Base-by-base conservation (phyloP, 371 early-diverging fungal species). In the Basidiobolus heterosporus region DNA sequence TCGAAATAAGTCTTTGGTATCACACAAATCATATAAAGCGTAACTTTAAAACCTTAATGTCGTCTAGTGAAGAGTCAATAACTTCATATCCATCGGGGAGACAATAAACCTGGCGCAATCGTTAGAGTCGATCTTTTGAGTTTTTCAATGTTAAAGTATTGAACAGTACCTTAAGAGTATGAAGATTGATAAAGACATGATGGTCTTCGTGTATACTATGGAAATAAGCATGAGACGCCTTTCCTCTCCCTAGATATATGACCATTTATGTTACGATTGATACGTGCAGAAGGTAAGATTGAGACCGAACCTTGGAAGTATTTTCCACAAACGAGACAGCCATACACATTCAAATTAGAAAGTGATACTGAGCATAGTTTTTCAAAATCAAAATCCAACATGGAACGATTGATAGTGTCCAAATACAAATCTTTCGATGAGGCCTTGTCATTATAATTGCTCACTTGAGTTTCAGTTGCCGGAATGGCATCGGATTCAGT, bases 311-410 rank as follows among this genome's bases (percentile, higher is more conserved):
- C 94, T 75, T 95, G 95, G 57, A 78, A 93, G 57, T 91, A 98
- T 60, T 89, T 91, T 41, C 97, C 96, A 52, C 96, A 98, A 1
- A 91, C 87, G 16, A 98, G 76, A 56, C 98, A 98, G 0, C 91
- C 88, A 57, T 98, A 98, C 1, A 96, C 89, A 53, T 98, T 98
- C 53, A 82, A 57, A 54, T 88, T 86, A 21, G 88, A 83, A 37
- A 96, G 70, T 1, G 91, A 87, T 0, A 96, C 90, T 0, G 87
- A 87, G 63, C 98, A 96, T 14, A 93, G 78, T 54, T 93, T 90
- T 57, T 95, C 96, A 60, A 95, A 94, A 60, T 98, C 98, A 70
- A 96, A 98, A 67, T 98, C 96, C 21, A 98, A 71, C 69, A 76
- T 72, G 53, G 77, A 67, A n/a, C 96, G 76, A 59, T 89, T 75